Conservation (phyloP, 164 flowering plant species). For the Litsea cubeba region DNA sequence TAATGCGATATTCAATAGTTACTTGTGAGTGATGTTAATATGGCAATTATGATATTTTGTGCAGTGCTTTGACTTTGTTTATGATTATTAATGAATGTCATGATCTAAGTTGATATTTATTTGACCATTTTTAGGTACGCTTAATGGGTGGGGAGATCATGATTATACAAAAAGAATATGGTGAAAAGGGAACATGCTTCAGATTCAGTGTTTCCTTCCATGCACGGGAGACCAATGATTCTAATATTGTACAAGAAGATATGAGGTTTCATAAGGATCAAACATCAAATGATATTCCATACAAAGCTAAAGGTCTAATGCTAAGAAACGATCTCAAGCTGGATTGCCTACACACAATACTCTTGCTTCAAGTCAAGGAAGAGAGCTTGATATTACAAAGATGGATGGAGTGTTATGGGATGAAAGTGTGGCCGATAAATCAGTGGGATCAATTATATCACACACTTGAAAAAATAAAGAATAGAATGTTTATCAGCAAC, state of each 20-base stretch:
- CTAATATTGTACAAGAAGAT: slow-evolving; percentile 6
- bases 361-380: slow-evolving; percentile 43
- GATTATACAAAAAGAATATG: slow-evolving; percentile 54
- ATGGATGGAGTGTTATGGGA: slow-evolving; percentile 42
- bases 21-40: no score
- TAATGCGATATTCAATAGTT: neutral
- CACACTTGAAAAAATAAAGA: slow-evolving; percentile 34
- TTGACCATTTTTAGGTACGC: slow-evolving; percentile 46
- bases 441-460: slow-evolving; percentile 29
- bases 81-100: neutral
- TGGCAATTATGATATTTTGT: no score
- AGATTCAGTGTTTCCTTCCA: slow-evolving; percentile 52
- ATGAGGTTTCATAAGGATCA: slow-evolving; percentile 3
- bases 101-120: no score
- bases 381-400: slow-evolving; percentile 33
- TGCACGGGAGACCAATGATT: neutral
- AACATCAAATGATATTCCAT: no score
- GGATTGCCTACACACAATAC: slow-evolving; percentile 32
- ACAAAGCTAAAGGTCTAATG: neutral
- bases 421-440: slow-evolving; percentile 34
- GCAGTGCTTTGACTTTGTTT: neutral
- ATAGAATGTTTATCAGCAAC: slow-evolving; percentile 10
- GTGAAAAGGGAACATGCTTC: slow-evolving; percentile 72
- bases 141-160: slow-evolving; percentile 85
- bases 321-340: slow-evolving; percentile 13